Evolutionary conservation across 2,329 filamentous ascomycete genomes (phyloP).

Genomic region (Diaporthe sp.): DNA sequence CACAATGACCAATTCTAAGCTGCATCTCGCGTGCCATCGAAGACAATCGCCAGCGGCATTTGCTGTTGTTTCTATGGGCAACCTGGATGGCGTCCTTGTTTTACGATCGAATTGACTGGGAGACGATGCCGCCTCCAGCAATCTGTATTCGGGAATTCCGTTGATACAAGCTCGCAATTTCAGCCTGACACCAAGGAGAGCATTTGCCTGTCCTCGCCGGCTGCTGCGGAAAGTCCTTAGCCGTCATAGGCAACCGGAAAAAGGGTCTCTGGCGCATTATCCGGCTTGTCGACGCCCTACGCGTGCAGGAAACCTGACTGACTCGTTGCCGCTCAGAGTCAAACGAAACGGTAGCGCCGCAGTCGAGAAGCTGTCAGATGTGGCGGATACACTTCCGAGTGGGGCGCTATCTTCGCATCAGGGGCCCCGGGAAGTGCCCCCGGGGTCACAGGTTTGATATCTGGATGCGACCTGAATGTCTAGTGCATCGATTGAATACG

Average conservation of each 20-base stretch:
- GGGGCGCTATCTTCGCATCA: slow-evolving; percentile 8
- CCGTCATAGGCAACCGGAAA: neutral
- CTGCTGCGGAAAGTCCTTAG: neutral
- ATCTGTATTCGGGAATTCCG: neutral
- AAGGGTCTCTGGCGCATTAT: neutral
- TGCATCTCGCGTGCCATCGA: neutral
- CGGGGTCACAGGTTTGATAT: slow-evolving; percentile 15
- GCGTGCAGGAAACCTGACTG: neutral
- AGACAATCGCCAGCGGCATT: no score
- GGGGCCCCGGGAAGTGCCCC: slow-evolving; percentile 5
- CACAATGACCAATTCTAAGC: neutral
- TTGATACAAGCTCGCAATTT: slow-evolving; percentile 2
- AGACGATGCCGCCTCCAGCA: neutral
- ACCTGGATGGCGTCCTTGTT: neutral
- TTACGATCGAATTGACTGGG: neutral
- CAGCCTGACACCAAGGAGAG: neutral
- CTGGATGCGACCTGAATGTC: slow-evolving; percentile 6
- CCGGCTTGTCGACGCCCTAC: neutral
- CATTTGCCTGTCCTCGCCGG: neutral
- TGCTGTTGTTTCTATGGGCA: neutral
- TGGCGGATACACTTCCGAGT: slow-evolving; percentile 17
- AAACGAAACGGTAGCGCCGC: slow-evolving; percentile 10
- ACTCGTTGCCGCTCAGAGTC: slow-evolving; percentile 16
- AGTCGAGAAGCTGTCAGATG: slow-evolving; percentile 19
- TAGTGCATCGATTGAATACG: slow-evolving; percentile 8